Evolutionary conservation across 2,329 filamentous ascomycete genomes (phyloP), one percentile per base, ranked within the genome.

Genomic region (Arthroderma sp.): DNA sequence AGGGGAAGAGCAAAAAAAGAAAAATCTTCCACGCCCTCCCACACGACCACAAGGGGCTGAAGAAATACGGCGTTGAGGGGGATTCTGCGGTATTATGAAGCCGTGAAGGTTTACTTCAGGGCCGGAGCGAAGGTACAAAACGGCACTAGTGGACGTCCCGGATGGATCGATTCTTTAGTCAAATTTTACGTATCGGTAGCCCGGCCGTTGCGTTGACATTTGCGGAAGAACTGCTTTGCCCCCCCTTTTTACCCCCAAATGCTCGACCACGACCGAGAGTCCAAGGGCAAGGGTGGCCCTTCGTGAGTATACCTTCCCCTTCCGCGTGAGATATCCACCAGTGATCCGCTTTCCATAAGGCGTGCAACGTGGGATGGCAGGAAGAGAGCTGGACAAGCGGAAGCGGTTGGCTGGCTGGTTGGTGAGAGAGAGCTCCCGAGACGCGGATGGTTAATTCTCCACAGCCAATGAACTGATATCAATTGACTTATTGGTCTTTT

Each of bases 301-400:
- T 17, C 44, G 25, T 51, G 44, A 31, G 44, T 51, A 31, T 31
- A 51, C 25, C 44, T 31, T 51, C 44, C 44, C 25, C 25, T 51
- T 51, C 15, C 44, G 44, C 44, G 44, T 51, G 25, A 52, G 11
- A 23, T 37, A 38, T 23, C 38, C 52, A 28, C 52, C 21, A 38
- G 15, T 38, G 37, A 33, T 56, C 54, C 54, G 25, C 33, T 56
- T 47, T 13, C 54, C 54, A 38, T 44, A 31, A 43, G 41, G 37
- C 37, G 54, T 56, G 54, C 54, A 56, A 56, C 54, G 38, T 56
- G 54, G 54, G 38, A 44, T 52, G 49, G 13, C 28, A 52, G 28
- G 13, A 38, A 37, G 37, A 37, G 37, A 37, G 21, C 51, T 37
- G 51, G 31, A 39, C 51, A n/a, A 23, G 31, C 31, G 33, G 51